Evolutionary conservation across 106 monocot species (phyloP).

Genomic region (Acanthochlamys bracteata): DNA sequence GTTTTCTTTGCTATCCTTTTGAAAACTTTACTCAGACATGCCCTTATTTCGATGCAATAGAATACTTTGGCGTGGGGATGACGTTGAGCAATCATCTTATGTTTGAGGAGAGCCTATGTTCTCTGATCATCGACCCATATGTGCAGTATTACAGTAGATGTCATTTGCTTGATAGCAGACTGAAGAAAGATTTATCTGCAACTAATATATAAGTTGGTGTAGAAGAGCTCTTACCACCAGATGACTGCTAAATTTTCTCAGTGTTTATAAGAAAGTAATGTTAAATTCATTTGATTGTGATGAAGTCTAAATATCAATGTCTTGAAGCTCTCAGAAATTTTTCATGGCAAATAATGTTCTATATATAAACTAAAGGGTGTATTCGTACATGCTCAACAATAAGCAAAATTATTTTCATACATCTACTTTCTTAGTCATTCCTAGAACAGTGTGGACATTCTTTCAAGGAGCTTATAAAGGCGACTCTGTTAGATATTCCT

Average conservation of each 20-base stretch:
- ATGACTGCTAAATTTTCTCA: not conserved
- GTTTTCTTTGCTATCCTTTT: not conserved
- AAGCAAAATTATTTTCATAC: too few relatives aligned
- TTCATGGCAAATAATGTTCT: too few relatives aligned
- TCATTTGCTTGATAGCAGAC: slow-evolving; percentile 25
- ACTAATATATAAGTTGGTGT: slow-evolving; percentile 48
- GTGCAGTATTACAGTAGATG: slow-evolving; percentile 51
- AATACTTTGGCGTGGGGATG: slow-evolving; percentile 76
- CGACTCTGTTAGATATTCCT: too few relatives aligned
- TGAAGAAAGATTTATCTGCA: slow-evolving; percentile 20
- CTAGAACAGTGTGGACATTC: too few relatives aligned
- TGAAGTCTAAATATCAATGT: too few relatives aligned
- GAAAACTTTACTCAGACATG: not conserved
- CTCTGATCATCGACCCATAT: slow-evolving; percentile 82
- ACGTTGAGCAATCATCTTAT: slow-evolving; percentile 57
- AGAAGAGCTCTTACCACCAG: slow-evolving; percentile 48
- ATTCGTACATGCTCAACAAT: too few relatives aligned
- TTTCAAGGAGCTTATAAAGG: too few relatives aligned
- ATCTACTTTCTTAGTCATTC: too few relatives aligned
- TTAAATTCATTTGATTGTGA: too few relatives aligned
- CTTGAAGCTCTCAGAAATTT: too few relatives aligned
- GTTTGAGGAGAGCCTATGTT: slow-evolving; percentile 63
- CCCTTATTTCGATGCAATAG: slow-evolving; percentile 57
- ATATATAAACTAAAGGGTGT: too few relatives aligned
- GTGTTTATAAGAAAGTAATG: too few relatives aligned